Evolutionary conservation across 83 land plant genomes (phyloP), one percentile per base, ranked within the genome.

Genomic region (Picea engelmannii): DNA sequence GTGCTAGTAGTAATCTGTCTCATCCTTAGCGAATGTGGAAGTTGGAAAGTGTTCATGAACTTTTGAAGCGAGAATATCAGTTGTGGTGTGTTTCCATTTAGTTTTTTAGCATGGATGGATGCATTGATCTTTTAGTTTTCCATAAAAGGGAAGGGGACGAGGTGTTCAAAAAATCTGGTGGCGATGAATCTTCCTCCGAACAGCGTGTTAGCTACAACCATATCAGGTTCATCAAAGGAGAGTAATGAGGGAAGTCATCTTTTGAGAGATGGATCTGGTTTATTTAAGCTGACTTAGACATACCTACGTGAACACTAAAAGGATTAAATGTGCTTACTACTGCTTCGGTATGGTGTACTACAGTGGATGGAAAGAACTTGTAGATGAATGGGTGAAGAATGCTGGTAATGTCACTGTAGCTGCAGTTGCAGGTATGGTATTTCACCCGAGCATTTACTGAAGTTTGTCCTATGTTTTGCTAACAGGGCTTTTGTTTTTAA

Each of bases 101-200:
- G 86, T 89, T 98, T 79, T 98, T 98, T 75, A 96, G 99, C 96
- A 95, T 98, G 96, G 99, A 98, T 94, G 99, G 99, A 24, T 94
- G 91, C 78, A 98, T 96, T 91, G 99, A 98, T 78, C 95, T 98
- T 62, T 87, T 98, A 67, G 96, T 98, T 60, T 98, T 98, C 80
- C 99, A 96, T 87, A 98, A 98, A 83, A 93, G 86, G 79, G 99
- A 98, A 85, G 91, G 99, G 67, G 99, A 98, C 80, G 99, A 98
- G 75, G 99, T 98, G 16, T 98, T 98, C 85, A 96, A 88, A 88
- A 77, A 98, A 98, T 84, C 89, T 98, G 79, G 86, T 95, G 78
- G 91, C 99, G 8, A 87, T 95, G 92, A 96, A 96, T 91, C 97
- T 98, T 80, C 99, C 99, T 18, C 88, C 99, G 76, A 98, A 94